Base-by-base conservation (phyloP, 805 yeast species). In the Myxozyma melibiosi region DNA sequence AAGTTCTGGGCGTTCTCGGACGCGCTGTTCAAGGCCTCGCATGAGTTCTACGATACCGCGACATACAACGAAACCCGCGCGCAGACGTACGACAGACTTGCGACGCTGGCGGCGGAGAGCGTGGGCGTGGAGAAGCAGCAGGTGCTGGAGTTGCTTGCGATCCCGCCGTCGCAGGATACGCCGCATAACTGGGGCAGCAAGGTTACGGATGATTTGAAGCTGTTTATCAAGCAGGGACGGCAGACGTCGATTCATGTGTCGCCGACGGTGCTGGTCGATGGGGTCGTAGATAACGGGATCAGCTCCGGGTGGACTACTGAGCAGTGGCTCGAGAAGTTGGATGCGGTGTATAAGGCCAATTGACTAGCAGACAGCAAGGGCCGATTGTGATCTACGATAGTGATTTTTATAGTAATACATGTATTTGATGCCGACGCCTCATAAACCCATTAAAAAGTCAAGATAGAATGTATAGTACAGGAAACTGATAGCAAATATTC, bases 241-340 rank as follows among this genome's bases (percentile, higher is more conserved):
- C 88, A 88, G 57, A 80, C 84, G 40, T 90, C 92, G 42, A 81
- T 86, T 37, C 96, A 90, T 68, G 84, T 86, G n/a, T 87, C 94
- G 2, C 96, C 96, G 20, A 84, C 94, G 3, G 86, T 88, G 13
- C 70, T 80, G 20, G 73, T 89, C 38, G 80, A 88, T 69, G 96
- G 96, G 1, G 80, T 86, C 48, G 76, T 77, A 22, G 80, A 79
- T 61, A 74, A 76, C 34, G 65, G 76, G 5, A 78, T 89, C 66
- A 86, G 85, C 65, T 83, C 90, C 41, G 82, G 90, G 7, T 80
- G 84, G 49, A 74, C 80, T 4, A 66, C 76, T 4, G 83, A 76
- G 2, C 78, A 77, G 11, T 75, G 79, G 79, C 22, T 65, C 13
- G 69, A 67, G 49, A 51, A 53, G 18, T 38, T 65, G 16, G 53